phyloP scores from a whole-genome alignment of 129 eudicot species.

The Tagetes patula region DNA sequence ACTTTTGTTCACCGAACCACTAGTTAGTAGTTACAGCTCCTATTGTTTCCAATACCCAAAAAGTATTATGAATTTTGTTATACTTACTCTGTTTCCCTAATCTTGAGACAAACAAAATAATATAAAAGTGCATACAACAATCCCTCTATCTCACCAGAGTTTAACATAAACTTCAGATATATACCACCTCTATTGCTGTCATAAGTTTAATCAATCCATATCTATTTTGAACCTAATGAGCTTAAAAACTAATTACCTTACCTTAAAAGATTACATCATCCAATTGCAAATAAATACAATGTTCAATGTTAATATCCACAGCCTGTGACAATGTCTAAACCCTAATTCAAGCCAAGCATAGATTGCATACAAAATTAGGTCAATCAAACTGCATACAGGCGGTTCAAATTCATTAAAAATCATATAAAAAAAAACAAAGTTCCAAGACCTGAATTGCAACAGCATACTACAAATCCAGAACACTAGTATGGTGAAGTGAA shows the following conservation, averaged over 20 bases:
- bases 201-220: neutral
- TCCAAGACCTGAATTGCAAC: neutral
- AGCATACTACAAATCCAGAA: neutral
- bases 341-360: slow-evolving; percentile 7
- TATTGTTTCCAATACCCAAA: neutral
- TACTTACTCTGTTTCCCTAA: neutral
- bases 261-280: neutral
- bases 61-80: neutral
- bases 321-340: neutral
- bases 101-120: neutral
- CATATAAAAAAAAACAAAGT: neutral
- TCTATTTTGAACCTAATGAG: neutral
- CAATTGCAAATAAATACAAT: neutral
- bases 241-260: neutral
- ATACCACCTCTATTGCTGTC: neutral
- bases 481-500: neutral
- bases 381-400: slow-evolving; percentile 2
- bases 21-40: slow-evolving; percentile 4
- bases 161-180: too few species aligned
- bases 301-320: neutral
- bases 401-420: neutral
- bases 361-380: slow-evolving; percentile 20
- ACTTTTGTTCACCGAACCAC: slow-evolving; percentile 1
- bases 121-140: neutral
- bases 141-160: neutral